These are phyloP conservation scores for Alternaria brassicae DNA, from an alignment of 2,329 filamentous ascomycete species.

Conservation along the genomic window DNA sequence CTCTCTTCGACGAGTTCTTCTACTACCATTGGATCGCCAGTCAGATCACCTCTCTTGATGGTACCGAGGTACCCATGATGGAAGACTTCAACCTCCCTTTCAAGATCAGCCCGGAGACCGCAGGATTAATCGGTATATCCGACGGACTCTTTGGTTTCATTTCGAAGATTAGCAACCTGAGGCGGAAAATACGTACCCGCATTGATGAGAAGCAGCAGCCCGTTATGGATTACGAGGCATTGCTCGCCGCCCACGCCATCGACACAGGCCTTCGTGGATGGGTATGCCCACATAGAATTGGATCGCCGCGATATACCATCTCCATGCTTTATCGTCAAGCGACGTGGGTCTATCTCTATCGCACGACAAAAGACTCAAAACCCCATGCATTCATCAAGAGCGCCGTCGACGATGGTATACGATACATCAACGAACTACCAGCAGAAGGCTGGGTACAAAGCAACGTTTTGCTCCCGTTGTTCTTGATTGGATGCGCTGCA, in stretches of 20 bases:
- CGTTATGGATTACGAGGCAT: slow-evolving; percentile 73
- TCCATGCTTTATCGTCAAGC: slow-evolving; percentile 68
- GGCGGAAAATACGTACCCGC: slow-evolving; percentile 74
- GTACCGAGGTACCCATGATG: slow-evolving; percentile 60
- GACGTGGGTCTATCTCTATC: slow-evolving; percentile 69
- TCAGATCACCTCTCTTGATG: slow-evolving; percentile 63
- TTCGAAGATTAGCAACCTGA: slow-evolving; percentile 77
- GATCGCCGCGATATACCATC: slow-evolving; percentile 62
- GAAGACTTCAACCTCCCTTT: slow-evolving; percentile 63
- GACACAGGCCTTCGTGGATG: slow-evolving; percentile 77
- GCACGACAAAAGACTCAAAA: slow-evolving; percentile 65
- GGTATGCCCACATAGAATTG: slow-evolving; percentile 66
- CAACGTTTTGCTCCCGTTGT: slow-evolving; percentile 67
- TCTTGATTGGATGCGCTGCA: slow-evolving; percentile 67
- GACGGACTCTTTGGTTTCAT: slow-evolving; percentile 83
- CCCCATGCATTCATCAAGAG: slow-evolving; percentile 62
- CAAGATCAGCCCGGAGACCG: slow-evolving; percentile 62
- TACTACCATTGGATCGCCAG: slow-evolving; percentile 76
- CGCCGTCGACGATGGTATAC: slow-evolving; percentile 65
- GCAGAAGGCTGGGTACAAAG: slow-evolving; percentile 63
- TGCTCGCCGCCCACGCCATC: slow-evolving; percentile 77
- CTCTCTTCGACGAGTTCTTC: slow-evolving; percentile 78
- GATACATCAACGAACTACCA: slow-evolving; percentile 64
- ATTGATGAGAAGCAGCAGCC: slow-evolving; percentile 69
- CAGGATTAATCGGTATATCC: slow-evolving; percentile 76